These are phyloP conservation scores for Fonsecaea monophora DNA, from an alignment of 2,329 filamentous ascomycete species.

Conservation along the genomic window DNA sequence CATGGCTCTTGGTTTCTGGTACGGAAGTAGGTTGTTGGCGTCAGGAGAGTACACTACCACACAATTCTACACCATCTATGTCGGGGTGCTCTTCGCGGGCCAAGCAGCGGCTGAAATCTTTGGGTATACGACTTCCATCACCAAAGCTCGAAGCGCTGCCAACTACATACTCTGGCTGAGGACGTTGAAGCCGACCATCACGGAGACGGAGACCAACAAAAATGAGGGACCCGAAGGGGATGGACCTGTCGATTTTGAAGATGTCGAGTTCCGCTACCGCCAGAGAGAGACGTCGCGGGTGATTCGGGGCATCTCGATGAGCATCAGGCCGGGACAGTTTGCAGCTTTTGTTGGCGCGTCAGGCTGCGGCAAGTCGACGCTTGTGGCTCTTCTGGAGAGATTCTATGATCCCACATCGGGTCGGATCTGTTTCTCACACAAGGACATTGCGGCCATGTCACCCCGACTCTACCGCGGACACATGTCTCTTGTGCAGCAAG, in stretches of 20 bases:
- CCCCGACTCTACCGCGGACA: constrained; percentile 68
- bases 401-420: constrained; percentile 75
- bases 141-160: constrained; percentile 57
- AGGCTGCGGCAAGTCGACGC: constrained; percentile 70
- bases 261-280: constrained; percentile 51
- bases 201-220: constrained; percentile 52
- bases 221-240: constrained; percentile 47
- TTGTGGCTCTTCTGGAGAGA: constrained; percentile 65
- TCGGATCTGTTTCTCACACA: constrained; percentile 68
- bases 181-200: constrained; percentile 52
- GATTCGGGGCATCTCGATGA: constrained; percentile 43
- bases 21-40: constrained; percentile 67
- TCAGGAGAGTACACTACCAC: constrained; percentile 52
- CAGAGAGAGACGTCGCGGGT: constrained; percentile 42
- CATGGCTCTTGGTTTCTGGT: constrained; percentile 57
- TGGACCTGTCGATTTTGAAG: constrained; percentile 53
- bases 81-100: constrained; percentile 50
- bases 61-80: constrained; percentile 55
- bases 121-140: constrained; percentile 54
- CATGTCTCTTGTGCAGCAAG: constrained; percentile 75
- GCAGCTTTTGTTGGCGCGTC: constrained; percentile 64
- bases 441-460: constrained; percentile 65
- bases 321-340: constrained; percentile 58
- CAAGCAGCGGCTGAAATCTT: constrained; percentile 44
- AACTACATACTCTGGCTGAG: constrained; percentile 61